Evolutionary conservation across 495 filamentous ascomycete genomes (phyloP), one percentile per base, ranked within the genome.

Genomic region (Tetracladium setigerum): DNA sequence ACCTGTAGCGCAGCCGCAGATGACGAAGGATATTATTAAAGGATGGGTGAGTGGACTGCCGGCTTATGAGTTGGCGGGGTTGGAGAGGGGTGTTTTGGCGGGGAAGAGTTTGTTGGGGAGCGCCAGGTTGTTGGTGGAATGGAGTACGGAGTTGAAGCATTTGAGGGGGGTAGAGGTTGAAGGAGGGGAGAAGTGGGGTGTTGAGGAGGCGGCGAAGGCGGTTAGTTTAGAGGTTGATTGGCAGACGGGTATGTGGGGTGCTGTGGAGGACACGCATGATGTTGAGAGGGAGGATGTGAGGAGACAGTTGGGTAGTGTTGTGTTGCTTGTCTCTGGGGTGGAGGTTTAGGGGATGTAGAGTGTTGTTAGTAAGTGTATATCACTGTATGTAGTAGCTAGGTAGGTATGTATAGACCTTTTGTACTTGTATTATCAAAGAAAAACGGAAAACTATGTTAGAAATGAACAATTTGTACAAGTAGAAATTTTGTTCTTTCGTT

Each of bases 221-320:
- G 81, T 82, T 4, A 94, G 78, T 52, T 54, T 92, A 16, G 92
- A 98, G 71, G 87, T 95, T 14, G 72, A 74, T 52, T 96, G 87
- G 83, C 92, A 98, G 75, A 95, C 84, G 5, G 69, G 78, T 13
- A 76, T 81, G 68, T 97, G 92, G 89, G 92, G 92, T 1, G 89
- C 94, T 69, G 92, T 98, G 3, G 94, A 98, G 66, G 92, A 98
- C 67, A 95, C 89, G 34, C 94, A 98, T 67, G 92, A 98, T 78
- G 92, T 98, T 2, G 83, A 95, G 57, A 88, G 81, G 64, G 92
- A 95, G 67, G 92, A 98, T 67, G 35, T 97, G 55, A 77, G 76
- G 64, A 76, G 92, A 54, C 92, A 95, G 69, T 64, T 98, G 49
- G 92, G 90, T 15, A 91, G 86, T 64, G 83, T 87, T 32, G 71